Conservation (phyloP, 139 green algal genomes). For the Trebouxia sp. region DNA sequence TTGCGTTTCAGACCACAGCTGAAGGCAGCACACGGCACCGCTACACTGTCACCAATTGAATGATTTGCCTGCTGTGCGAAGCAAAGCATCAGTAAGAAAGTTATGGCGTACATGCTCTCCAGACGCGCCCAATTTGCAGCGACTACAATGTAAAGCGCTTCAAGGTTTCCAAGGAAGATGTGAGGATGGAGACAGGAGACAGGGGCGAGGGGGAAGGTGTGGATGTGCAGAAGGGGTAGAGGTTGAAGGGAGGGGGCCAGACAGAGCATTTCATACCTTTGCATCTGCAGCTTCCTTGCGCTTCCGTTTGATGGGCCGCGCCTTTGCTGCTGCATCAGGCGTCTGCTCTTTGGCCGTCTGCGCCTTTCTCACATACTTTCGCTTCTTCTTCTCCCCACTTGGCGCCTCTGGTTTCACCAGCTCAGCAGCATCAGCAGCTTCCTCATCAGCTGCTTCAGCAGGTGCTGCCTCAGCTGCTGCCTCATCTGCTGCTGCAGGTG, state of each 20-base stretch:
- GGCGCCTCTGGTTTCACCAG: not conserved
- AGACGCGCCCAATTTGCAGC: too few relatives aligned
- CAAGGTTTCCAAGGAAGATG: too few relatives aligned
- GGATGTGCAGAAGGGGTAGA: too few relatives aligned
- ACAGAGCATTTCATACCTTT: not conserved
- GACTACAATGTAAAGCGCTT: too few relatives aligned
- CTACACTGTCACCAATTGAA: too few relatives aligned
- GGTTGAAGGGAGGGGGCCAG: not conserved
- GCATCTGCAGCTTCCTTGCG: not conserved
- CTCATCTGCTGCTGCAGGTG: not conserved
- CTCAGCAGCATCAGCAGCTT: not conserved
- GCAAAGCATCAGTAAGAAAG: too few relatives aligned
- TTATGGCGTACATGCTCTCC: too few relatives aligned
- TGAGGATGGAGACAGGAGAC: too few relatives aligned
- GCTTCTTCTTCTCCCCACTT: not conserved
- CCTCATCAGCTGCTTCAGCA: not conserved
- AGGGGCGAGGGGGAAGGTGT: too few relatives aligned
- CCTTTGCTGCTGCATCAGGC: not conserved
- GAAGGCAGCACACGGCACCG: too few relatives aligned
- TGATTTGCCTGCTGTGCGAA: too few relatives aligned
- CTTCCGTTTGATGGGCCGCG: not conserved
- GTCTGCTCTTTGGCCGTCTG: not conserved
- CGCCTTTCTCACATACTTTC: not conserved
- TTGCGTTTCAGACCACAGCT: too few relatives aligned
- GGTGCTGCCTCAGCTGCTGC: not conserved